Base-by-base conservation (phyloP, 257 asterid species). In the Plantago major region DNA sequence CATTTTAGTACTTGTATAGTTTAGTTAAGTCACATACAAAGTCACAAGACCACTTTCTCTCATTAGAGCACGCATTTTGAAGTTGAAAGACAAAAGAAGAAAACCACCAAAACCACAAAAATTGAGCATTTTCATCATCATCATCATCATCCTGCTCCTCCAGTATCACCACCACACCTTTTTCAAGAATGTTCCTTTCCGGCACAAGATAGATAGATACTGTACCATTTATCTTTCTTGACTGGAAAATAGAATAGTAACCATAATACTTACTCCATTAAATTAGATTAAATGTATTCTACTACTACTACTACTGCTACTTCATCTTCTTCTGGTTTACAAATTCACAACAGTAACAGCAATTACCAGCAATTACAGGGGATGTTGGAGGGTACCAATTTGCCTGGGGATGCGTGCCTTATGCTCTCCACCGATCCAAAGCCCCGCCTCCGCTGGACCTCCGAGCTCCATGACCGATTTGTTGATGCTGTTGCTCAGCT, bases 361-460 rank as follows among this genome's bases (percentile, higher is more conserved):
- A 33, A 33, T 33, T 7, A 33, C 8, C 64, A 58, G 3, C 55
- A 3, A 68, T 70, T 62, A 7, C 47, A 57, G 42, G 78, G 73
- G 18, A 45, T 81, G 7, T 64, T 80, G 70, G 87, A 85, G 7
- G 89, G 88, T 53, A 78, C 83, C 26, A 78, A 76, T 47, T 68
- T 83, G 71, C 87, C 84, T 17, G 86, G 82, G 10, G 90, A 82
- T 66, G 75, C 87, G 47, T 79, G 90, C 60, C 77, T 85, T 30
- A 81, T 85, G 40, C 82, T 82, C 67, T 72, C 94, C 60, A 57
- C 90, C 65, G 94, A 85, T 51, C 90, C 94, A 18, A 70, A 76
- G 70, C 94, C 94, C 7, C 90, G 94, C 26, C 87, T 85, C 63
- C 78, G 94, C 11, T 85, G 94, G 94, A 85, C 94, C 9, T 63